Conservation (phyloP, 2,329 filamentous ascomycete genomes). For the Trichophyton benhamiae region DNA sequence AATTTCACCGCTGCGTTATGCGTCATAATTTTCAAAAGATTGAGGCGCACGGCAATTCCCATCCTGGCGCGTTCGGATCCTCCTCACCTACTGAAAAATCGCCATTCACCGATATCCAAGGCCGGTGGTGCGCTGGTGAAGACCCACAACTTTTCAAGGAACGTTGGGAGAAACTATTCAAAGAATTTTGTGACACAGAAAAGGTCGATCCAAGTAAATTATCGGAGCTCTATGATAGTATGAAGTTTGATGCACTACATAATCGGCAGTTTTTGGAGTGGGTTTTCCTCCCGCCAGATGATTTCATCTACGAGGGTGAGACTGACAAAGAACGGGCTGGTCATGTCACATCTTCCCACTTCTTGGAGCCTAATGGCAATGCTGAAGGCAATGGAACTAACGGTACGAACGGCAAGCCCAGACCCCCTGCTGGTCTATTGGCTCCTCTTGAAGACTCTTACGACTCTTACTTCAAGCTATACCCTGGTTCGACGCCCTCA, state of each 20-base stretch:
- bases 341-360: constrained; percentile 3
- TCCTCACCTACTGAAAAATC: constrained; percentile 31
- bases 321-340: constrained; percentile 24
- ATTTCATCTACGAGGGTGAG: constrained; percentile 59
- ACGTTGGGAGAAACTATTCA: constrained; percentile 95
- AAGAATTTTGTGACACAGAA: constrained; percentile 89
- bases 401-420: constrained; percentile 10
- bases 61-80: constrained; percentile 12
- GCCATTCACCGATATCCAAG: constrained; percentile 60
- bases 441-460: constrained; percentile 42
- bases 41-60: constrained; percentile 31
- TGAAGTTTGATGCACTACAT: constrained; percentile 98
- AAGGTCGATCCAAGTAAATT: constrained; percentile 99
- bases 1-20: constrained; percentile 93
- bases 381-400: constrained; percentile 11
- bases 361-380: constrained; percentile 10
- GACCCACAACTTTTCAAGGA: constrained; percentile 91
- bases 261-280: constrained; percentile 94
- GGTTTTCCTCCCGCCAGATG: constrained; percentile 80
- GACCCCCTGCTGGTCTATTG: constrained; percentile 32
- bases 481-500: constrained; percentile 60
- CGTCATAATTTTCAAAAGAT: constrained; percentile 81
- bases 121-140: constrained; percentile 92
- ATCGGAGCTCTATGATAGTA: constrained; percentile 94
- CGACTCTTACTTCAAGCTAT: constrained; percentile 77